Base-by-base conservation (phyloP, 257 asterid genomes). In the Solanum pimpinellifolium region DNA sequence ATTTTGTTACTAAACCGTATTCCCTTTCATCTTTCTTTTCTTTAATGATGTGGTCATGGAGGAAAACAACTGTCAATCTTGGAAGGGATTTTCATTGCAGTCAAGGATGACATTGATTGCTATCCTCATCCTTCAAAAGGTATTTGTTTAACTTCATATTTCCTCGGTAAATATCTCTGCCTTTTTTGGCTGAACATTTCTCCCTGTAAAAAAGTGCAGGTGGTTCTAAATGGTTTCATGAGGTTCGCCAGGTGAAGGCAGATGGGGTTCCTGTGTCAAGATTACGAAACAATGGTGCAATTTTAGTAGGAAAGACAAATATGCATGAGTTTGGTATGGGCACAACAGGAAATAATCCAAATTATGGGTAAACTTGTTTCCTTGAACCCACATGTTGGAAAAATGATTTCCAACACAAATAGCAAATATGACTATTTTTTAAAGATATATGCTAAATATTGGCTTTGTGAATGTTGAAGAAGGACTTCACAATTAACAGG, bases 311-410 rank as follows among this genome's bases (percentile, higher is more conserved):
- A 87, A 97, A 97, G 92, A 97, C 99, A 85, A 97, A 96, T 92
- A 97, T 97, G 99, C 99, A 97, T 92, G 99, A 97, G 88, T 84
- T 97, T 88, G 99, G 99, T 75, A 87, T 97, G 91, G 99, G 99
- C 60, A 93, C 98, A 8, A 95, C 99, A 35, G 99, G 99, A 91
- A 97, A 95, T 86, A 97, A 97, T 92, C 95, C 99, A 88, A 96
- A 97, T 89, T 69, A 96, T 37, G 99, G 99, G 99, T 96, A 93
- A 85, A 90, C 76, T 84, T 83, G 33, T 73, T 80, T 29, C 66
- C 42, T 80, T 80, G 44, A 87, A 21, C 88, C 33, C n/a, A 87
- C n/a, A 85, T 56, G 65, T 56, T 56, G n/a, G 1, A 56, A 56
- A 56, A 56, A 18, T 56, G 65, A 56, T 7, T 56, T 56, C 65